Conservation (phyloP, 2,329 filamentous ascomycete species). For the Thielaviopsis ethacetica region DNA sequence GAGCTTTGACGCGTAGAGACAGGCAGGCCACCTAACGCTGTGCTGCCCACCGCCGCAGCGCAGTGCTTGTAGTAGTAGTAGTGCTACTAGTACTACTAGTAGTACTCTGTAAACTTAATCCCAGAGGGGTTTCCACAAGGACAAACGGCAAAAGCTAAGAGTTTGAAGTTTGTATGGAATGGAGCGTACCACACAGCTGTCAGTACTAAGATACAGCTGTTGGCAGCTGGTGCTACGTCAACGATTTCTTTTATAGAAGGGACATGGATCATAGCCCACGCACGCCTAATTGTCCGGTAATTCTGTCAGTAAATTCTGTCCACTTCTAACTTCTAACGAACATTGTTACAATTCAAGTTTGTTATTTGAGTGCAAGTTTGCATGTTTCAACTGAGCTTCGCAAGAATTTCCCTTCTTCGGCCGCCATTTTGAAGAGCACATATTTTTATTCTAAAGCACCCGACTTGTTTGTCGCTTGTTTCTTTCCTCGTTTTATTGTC, state of each 20-base stretch:
- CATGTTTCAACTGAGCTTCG: not conserved
- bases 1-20: not conserved
- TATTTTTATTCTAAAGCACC: not conserved
- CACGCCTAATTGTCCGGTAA: not conserved
- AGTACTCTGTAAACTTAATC: too few relatives aligned
- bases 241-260: not conserved
- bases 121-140: too few relatives aligned
- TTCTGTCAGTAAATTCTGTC: not conserved
- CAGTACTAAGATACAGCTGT: not conserved
- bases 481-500: not conserved
- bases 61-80: too few relatives aligned
- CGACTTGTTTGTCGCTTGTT: not conserved
- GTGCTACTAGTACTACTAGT: too few relatives aligned
- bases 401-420: not conserved
- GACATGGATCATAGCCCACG: not conserved
- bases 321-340: not conserved
- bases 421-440: not conserved
- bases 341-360: not conserved
- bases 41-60: too few relatives aligned
- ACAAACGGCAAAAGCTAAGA: too few relatives aligned
- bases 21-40: not conserved
- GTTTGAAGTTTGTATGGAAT: too few relatives aligned
- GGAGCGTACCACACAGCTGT: too few relatives aligned
- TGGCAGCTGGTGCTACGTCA: not conserved
- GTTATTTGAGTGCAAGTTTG: not conserved